Evolutionary conservation across 352 stramenopile genomes (phyloP), one percentile per base, ranked within the genome.

Genomic region (Phytophthora chlamydospora): DNA sequence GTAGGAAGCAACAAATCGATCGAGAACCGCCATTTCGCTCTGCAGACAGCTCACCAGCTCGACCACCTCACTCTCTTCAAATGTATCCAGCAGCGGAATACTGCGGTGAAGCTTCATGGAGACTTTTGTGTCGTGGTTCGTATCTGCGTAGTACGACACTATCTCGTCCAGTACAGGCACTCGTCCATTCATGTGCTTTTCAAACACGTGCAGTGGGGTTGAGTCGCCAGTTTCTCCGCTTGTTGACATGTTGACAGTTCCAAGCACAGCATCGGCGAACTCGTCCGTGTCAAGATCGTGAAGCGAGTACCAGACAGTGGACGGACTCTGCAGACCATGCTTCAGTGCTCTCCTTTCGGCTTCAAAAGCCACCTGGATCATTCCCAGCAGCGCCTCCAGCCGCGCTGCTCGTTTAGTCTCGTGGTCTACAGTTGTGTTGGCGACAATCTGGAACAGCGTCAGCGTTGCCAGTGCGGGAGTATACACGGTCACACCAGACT

Each of bases 401-500:
- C 82, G 76, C n/a, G 58, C 14, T 6, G n/a, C 29, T 39, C 68
- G 63, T 44, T 79, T 80, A 9, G 59, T 38, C 2, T 49, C 38
- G 34, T 55, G 33, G 3, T 35, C 10, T 4, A 64, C 11, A 2
- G 42, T 68, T n/a, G 35, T 43, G 24, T 62, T 24, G 21, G 60
- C 61, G 35, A 83, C 54, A 5, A 36, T 45, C 16, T 56, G 12
- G 16, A 82, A 74, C 35, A 83, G 40, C 5, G 42, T 33, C 11
- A 74, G 12, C 2, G 51, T 57, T 40, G 38, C 31, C 34, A 91
- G 48, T 10, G 65, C 52, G 0, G 82, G 82, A 1, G 82, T 89
- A 50, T 80, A 89, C 49, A 91, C 75, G 0, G 82, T 91, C 21
- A 91, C 76, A 21, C 78, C 66, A 11, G 82, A 91, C 16, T 75